Evolutionary conservation across 352 stramenopile species (phyloP), one percentile per base, ranked within the genome.

Genomic region (Globisporangium uncinulatum): DNA sequence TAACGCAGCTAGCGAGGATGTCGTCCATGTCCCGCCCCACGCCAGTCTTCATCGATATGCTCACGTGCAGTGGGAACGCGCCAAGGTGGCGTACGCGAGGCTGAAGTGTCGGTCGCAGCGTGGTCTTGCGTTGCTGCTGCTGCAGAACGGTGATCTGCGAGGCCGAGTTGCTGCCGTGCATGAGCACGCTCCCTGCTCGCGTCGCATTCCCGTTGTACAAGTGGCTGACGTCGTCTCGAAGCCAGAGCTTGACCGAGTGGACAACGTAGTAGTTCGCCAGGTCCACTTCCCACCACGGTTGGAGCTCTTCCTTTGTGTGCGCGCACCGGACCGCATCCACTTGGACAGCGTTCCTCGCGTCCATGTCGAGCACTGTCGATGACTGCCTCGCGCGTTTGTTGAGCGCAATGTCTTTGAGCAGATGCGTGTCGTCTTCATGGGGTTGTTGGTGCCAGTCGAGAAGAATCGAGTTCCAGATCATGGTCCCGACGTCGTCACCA

Each of bases 31-130:
- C 73, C 7, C 74, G 72, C 9, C 69, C 74, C 17, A 82, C 64
- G 2, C 79, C 79, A 4, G 72, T 78, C 50, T 83, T 89, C 79
- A 87, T 89, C 5, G 74, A 87, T 21, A 89, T 59, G 24, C 50
- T 72, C 9, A 89, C 59, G 48, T 89, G 66, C 1, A 89, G 45
- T 0, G 79, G 79, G 24, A 80, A 87, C 29, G 74, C 52, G 4
- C 62, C 60, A n/a, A 62, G 54, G 3, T 62, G 62, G 1, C 47
- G 58, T n/a, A 54, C 10, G 10, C 37, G 37, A 42, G 37, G 5
- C 37, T 9, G 49, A 32, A n/a, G 56, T 15, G n/a, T 60, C 60
- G 13, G 56, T 19, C 34, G 37, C 17, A 62, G 29, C 39, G 37
- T 14, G 13, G 42, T 52, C 48, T 51, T 57, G 36, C 48, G 20